Evolutionary conservation across 768 basidiomycete genomes (phyloP), one percentile per base, ranked within the genome.

Genomic region (Pleurotus tuber-regium): DNA sequence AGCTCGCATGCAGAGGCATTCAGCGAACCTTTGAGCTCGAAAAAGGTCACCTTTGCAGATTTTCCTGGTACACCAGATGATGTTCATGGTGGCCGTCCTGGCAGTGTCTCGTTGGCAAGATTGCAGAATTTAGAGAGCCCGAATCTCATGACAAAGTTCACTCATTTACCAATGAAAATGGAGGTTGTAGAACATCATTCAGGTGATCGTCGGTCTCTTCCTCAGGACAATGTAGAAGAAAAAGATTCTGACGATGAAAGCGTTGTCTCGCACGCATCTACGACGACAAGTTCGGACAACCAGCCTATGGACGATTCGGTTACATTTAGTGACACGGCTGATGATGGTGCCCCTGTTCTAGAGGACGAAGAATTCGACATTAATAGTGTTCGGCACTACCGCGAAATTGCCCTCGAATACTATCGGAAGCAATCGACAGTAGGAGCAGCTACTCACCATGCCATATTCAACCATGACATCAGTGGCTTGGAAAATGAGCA

Each of bases 221-320:
- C 52, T 50, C 39, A 29, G 53, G 44, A 43, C 60, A 55, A 39
- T 63, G 49, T 52, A 62, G 28, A 38, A 59, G 58, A 61, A 33
- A 60, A 59, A 19, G 87, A 89, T 64, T 88, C 87, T 1, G 86
- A 88, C 59, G 88, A 88, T 54, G 87, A 89, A 61, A 83, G 85
- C 3, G 70, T 61, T 6, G 57, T 72, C 3, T 67, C 71, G 11
- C 70, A 67, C 12, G 60, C 67, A 2, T 57, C 62, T 9, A 38
- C 36, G 2, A 53, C 54, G 4, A n/a, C n/a, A n/a, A n/a, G n/a
- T n/a, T n/a, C n/a, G n/a, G 58, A 61, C 18, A 76, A 52, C 68
- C 69, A 19, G 66, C 68, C 49, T 57, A 62, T 24, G 67, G 61
- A 29, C 61, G 68, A 10, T 55, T 51, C 41, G 42, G 23, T 24